phyloP scores from a whole-genome alignment of 208 protist genomes.

The Trypanosoma platydactyli region DNA sequence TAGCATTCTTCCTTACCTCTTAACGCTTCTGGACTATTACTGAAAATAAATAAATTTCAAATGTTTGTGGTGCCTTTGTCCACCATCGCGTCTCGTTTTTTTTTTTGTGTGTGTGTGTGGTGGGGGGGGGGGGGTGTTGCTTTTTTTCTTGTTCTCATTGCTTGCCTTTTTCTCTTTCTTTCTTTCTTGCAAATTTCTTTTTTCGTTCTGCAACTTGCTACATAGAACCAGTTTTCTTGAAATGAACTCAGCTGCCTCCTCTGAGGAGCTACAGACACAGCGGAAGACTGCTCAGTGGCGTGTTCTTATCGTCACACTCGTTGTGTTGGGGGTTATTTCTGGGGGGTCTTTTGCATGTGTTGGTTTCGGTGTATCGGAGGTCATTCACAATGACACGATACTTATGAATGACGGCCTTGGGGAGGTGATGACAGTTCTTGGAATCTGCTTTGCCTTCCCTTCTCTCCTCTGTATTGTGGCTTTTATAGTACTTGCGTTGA shows the following conservation, averaged over 20 bases:
- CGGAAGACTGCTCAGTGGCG: conserved; percentile 2
- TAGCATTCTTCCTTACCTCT: too few species aligned
- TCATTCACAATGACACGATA: conserved; percentile 21
- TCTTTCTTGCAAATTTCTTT: background rate
- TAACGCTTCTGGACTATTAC: too few species aligned
- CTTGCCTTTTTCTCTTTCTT: background rate
- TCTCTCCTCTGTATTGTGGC: conserved; percentile 22
- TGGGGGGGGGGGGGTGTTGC: too few species aligned
- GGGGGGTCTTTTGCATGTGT: conserved; percentile 26
- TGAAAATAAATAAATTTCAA: too few species aligned
- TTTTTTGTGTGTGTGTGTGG: too few species aligned
- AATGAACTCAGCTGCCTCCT: background rate
- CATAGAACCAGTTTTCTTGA: background rate
- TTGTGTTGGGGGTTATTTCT: conserved; percentile 22
- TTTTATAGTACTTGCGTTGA: conserved; percentile 10
- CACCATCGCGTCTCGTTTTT: too few species aligned
- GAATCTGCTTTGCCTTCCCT: conserved; percentile 28
- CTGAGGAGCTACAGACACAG: background rate
- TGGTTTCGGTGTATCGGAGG: conserved; percentile 28
- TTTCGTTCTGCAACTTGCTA: background rate
- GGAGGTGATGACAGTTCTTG: conserved; percentile 31
- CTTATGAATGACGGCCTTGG: conserved; percentile 33
- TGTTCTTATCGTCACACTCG: conserved; percentile 19
- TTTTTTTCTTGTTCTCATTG: too few species aligned
- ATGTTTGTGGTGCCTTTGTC: too few species aligned